A percentile compares a stretch with the other conserved stretches of the same genome.
phyloP scores from a whole-genome alignment of 2,329 filamentous ascomycete species.

The Aureobasidium sp. region DNA sequence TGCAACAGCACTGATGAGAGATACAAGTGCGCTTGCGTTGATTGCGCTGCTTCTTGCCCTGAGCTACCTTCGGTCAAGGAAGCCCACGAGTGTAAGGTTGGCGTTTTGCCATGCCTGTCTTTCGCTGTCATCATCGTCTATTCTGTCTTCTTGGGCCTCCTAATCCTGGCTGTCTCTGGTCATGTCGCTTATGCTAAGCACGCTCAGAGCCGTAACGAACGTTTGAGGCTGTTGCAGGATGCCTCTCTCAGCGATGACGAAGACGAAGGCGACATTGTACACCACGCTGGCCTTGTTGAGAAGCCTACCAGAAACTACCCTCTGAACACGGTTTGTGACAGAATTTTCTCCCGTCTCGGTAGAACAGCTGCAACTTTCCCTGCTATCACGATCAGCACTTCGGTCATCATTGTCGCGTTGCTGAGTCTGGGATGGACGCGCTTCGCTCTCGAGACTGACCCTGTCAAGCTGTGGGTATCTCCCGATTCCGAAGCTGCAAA shows the following conservation, averaged over 20 bases:
- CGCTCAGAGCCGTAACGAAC: constrained; percentile 78
- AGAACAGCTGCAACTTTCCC: constrained; percentile 86
- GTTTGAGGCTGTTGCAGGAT: constrained; percentile 89
- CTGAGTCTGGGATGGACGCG: constrained; percentile 89
- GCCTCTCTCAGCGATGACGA: constrained; percentile 89
- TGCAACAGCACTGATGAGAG: constrained; percentile 91
- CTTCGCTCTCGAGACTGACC: constrained; percentile 92
- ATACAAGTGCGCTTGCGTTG: constrained; percentile 93
- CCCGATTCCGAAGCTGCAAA: constrained; percentile 90
- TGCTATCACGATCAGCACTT: constrained; percentile 80
- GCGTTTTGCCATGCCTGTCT: constrained; percentile 89
- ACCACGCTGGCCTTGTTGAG: constrained; percentile 80
- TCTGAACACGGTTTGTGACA: constrained; percentile 86
- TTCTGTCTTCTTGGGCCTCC: constrained; percentile 73
- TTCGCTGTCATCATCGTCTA: constrained; percentile 94
- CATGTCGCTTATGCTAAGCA: constrained; percentile 82
- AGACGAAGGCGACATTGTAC: constrained; percentile 87
- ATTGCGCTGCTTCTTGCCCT: constrained; percentile 89
- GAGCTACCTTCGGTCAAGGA: constrained; percentile 80
- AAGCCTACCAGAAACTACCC: constrained; percentile 82
- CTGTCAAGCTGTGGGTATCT: constrained; percentile 96
- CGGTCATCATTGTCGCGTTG: constrained; percentile 78
- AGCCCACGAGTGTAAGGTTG: constrained; percentile 80
- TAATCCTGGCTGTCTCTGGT: constrained; percentile 73
- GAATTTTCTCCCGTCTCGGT: constrained; percentile 82